Conservation (phyloP, 2,329 filamentous ascomycete genomes). For the Cladophialophora immunda region DNA sequence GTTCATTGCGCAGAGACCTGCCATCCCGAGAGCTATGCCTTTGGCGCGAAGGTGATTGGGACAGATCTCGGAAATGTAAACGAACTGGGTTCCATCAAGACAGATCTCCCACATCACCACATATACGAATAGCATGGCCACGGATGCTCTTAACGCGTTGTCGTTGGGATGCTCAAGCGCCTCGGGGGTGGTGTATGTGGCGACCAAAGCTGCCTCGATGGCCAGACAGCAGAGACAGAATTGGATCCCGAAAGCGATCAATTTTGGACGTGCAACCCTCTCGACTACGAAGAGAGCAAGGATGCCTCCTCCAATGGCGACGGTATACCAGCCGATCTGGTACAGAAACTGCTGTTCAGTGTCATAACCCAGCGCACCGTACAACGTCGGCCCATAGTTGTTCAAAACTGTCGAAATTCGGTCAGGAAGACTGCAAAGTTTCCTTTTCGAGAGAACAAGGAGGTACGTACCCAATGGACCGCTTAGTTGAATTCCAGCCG, state of each 20-base stretch:
- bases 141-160: constrained; percentile 19
- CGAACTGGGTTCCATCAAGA: constrained; percentile 31
- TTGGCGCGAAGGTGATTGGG: constrained; percentile 29
- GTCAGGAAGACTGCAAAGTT: neutral
- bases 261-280: constrained; percentile 36
- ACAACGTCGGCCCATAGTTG: constrained; percentile 31
- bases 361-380: constrained; percentile 24
- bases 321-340: constrained; percentile 25
- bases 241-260: constrained; percentile 39
- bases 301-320: constrained; percentile 17
- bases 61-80: constrained; percentile 29
- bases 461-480: constrained; percentile 20
- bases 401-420: constrained; percentile 14
- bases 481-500: constrained; percentile 24
- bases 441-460: neutral
- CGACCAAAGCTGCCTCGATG: constrained; percentile 27
- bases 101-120: constrained; percentile 9
- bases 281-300: constrained; percentile 24
- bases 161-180: constrained; percentile 19
- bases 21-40: constrained; percentile 21
- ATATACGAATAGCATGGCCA: constrained; percentile 68
- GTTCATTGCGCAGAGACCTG: constrained; percentile 29
- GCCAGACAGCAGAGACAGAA: constrained; percentile 17
- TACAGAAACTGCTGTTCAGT: constrained; percentile 25
- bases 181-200: constrained; percentile 22